A percentile compares a stretch with the other conserved stretches of the same genome.
Conservation (phyloP, 2,329 filamentous ascomycete genomes). For the Arthrinium phaeospermum region DNA sequence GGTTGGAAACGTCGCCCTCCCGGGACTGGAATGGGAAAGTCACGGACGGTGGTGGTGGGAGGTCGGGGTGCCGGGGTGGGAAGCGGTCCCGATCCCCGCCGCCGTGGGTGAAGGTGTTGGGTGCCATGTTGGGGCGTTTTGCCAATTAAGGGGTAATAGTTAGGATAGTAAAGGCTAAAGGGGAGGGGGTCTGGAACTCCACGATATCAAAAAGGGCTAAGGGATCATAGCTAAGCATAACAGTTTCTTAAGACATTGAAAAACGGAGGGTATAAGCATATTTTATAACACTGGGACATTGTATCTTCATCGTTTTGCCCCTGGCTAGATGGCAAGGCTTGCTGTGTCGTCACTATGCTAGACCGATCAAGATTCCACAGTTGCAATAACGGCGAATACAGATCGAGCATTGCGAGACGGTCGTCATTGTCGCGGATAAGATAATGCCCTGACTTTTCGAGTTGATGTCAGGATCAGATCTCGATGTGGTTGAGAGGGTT, state of each 20-base stretch:
- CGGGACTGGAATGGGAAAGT: neutral
- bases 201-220: neutral
- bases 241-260: neutral
- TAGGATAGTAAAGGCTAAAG: neutral
- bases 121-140: neutral
- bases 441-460: neutral
- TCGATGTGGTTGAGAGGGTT: too few species aligned
- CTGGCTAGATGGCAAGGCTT: too few species aligned
- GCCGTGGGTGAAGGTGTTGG: slow-evolving; percentile 2
- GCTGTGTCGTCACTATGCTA: neutral
- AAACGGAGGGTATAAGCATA: neutral
- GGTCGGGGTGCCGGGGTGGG: neutral
- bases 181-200: neutral
- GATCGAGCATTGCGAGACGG: neutral
- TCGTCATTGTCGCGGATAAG: neutral
- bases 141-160: neutral
- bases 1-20: slow-evolving; percentile 20
- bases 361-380: neutral
- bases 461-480: neutral
- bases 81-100: neutral
- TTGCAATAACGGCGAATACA: neutral
- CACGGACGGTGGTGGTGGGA: neutral
- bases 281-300: neutral
- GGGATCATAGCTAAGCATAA: neutral
- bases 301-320: neutral